These are phyloP conservation scores for Ogataea pilisensis DNA, from an alignment of 805 yeast species.

Conservation along the genomic window DNA sequence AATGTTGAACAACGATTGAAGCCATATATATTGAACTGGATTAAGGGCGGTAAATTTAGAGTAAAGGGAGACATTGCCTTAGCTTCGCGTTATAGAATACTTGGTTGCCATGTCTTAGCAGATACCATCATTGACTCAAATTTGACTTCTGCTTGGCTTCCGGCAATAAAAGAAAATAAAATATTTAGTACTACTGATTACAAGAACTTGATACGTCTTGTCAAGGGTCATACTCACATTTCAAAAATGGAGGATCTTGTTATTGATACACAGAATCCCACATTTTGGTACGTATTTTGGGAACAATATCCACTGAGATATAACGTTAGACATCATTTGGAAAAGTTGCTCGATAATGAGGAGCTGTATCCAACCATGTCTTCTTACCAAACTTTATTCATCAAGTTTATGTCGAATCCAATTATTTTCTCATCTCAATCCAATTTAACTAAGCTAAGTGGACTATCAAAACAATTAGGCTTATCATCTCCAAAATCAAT, in stretches of 20 bases:
- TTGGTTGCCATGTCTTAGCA: constrained; percentile 14
- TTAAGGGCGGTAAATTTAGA: constrained; percentile 8
- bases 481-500: constrained; percentile 5
- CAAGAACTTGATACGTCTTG: constrained; percentile 18
- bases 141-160: constrained; percentile 21
- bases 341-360: not conserved
- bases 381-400: constrained; percentile 8
- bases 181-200: constrained; percentile 10
- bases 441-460: constrained; percentile 5
- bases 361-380: not conserved
- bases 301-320: constrained; percentile 19
- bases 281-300: constrained; percentile 25
- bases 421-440: constrained; percentile 8
- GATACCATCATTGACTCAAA: constrained; percentile 11
- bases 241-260: constrained; percentile 11
- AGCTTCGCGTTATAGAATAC: constrained; percentile 21
- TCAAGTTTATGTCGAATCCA: constrained; percentile 11
- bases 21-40: constrained; percentile 4
- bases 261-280: constrained; percentile 4
- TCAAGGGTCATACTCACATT: constrained; percentile 10
- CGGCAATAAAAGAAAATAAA: constrained; percentile 7
- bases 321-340: constrained; percentile 10
- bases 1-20: constrained; percentile 9
- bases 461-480: constrained; percentile 11
- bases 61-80: constrained; percentile 19